Conservation (phyloP, 345 rosid genomes). For the Aurinia saxatilis region DNA sequence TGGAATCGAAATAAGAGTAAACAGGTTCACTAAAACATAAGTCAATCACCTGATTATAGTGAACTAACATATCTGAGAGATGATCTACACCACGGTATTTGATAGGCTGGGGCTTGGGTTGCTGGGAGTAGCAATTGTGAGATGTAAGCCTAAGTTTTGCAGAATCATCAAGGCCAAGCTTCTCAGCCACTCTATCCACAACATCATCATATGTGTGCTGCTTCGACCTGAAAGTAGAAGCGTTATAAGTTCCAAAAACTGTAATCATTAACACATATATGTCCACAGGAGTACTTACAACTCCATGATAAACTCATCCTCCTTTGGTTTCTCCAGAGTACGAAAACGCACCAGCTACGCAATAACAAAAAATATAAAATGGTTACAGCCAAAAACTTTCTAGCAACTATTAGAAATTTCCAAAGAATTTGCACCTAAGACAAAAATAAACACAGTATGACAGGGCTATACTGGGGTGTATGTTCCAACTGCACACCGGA, state of each 20-base stretch:
- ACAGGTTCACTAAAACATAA: not conserved
- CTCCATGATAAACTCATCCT: conserved; percentile 80
- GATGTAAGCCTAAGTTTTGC: conserved; percentile 87
- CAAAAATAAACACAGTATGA: conserved; percentile 2
- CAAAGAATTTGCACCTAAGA: not conserved
- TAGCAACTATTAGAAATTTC: not conserved
- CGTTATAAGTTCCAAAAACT: conserved; percentile 14
- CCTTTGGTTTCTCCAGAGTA: conserved; percentile 79
- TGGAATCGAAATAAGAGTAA: not conserved
- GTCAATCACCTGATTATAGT: conserved; percentile 74
- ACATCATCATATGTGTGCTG: conserved; percentile 80
- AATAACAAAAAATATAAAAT: conserved; percentile 18
- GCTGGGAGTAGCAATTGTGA: conserved; percentile 98
- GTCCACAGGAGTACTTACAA: conserved; percentile 51
- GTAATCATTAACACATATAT: not conserved
- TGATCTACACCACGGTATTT: conserved; percentile 84
- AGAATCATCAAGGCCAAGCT: conserved; percentile 83
- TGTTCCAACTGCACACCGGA: not conserved
- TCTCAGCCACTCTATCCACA: conserved; percentile 75
- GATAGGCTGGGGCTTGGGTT: conserved; percentile 92
- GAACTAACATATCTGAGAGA: conserved; percentile 87
- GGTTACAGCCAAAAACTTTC: not conserved
- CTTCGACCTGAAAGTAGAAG: conserved; percentile 66
- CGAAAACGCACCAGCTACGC: conserved; percentile 80
- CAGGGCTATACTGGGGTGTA: not conserved